Evolutionary conservation across 2,329 filamentous ascomycete genomes (phyloP), one percentile per base, ranked within the genome.

Genomic region (Domatiomyces catenatus): DNA sequence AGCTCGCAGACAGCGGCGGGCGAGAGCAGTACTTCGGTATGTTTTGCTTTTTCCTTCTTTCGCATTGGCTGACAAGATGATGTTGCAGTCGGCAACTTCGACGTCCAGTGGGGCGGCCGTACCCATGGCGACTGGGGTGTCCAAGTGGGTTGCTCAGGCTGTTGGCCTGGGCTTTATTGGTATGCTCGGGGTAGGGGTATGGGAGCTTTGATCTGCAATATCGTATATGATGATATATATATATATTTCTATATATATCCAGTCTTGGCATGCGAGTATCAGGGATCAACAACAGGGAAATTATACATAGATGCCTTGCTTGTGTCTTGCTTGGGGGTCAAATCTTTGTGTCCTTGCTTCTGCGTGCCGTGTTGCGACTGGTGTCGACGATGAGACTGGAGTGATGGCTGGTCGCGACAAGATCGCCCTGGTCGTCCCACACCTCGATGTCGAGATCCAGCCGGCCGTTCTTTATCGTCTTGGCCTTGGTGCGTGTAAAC

Each of bases 391-490:
- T 75, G 61, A 87, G 68, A 18, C 73, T 75, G 53, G 86, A 75
- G 64, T 88, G 83, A 58, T 80, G 75, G 61, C 79, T 81, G 54
- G 86, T 60, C 1, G 81, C 81, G 24, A 88, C 74, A 42, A 87
- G 59, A 45, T 85, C 79, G 0, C 79, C 80, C 1, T 66, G 61
- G 36, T 73, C 73, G 66, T 89, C 82, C 62, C 81, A 64, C 2
- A 89, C 68, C 24, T 80, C 67, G 19, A 90, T 72, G 56, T 90
- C 83, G 45, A 88, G 61, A 68, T 93, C 86, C 62, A 85, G 81
- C 52, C 83, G 71, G 1, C 86, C 86, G 56, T 86, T 80, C 56
- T 72, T 74, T 43, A 89, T 76, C 64, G 73, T 69, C 66, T 86
- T 88, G 3, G 79, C 72, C 50, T 75, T 72, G 10, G 81, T 72